Evolutionary conservation across 2,329 filamentous ascomycete species (phyloP), one percentile per base, ranked within the genome.

Genomic region (Penicillium sp.): DNA sequence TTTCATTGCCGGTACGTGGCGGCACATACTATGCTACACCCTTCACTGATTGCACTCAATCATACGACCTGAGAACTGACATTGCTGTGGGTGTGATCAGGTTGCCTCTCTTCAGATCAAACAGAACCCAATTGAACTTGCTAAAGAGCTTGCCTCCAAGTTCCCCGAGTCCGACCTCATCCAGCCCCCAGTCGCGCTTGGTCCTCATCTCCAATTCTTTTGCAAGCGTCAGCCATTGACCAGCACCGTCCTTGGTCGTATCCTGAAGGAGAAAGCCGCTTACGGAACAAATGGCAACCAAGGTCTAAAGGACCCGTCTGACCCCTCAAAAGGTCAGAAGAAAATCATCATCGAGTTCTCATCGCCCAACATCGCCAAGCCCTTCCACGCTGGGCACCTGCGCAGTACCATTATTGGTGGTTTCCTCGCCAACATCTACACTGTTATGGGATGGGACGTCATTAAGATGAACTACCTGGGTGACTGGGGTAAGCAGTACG

Each of bases 401-500:
- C 75, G 82, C 60, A 83, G 80, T 68, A 85, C 82, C 39, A 84
- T 86, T 63, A 84, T 86, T 49, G 82, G 82, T 55, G 82, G 81
- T 49, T 86, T 84, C 68, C 69, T 85, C 25, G 74, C 80, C 12
- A 84, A 85, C 61, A 68, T 85, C 10, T 81, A 82, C 66, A 76
- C 79, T 48, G 72, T 77, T 34, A 77, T 80, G 55, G 82, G 82
- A 45, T 84, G 81, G 80, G 77, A 84, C 12, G 80, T 84, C 2
- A 69, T 79, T 41, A 77, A 79, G 52, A 80, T 85, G 77, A 85
- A 86, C 70, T 85, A 85, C 65, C 75, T 85, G 4, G 82, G 82
- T 53, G 82, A 86, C 62, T 86, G 82, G 82, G 82, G 82, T 43
- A 84, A 84, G 73, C 82, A 85, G 65, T 84, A 84, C 53, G 82